A percentile compares a stretch with the other conserved stretches of the same genome.
These are phyloP conservation scores for Epichloe sibirici DNA, from an alignment of 2,329 filamentous ascomycete genomes.

Conservation along the genomic window DNA sequence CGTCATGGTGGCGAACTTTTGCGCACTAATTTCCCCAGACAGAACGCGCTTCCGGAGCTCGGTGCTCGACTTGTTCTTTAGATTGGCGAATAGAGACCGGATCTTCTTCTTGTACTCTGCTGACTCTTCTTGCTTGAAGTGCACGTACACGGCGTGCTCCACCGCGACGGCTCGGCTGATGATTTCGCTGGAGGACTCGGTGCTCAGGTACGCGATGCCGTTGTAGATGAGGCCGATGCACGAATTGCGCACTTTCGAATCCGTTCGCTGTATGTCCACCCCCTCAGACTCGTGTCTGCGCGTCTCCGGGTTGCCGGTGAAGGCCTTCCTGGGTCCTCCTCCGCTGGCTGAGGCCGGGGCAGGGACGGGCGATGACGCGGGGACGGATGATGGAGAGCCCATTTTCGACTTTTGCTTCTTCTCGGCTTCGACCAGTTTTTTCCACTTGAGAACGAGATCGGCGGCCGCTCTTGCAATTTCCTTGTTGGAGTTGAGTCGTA, in stretches of 20 bases:
- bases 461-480: conserved; percentile 65
- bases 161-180: conserved; percentile 69
- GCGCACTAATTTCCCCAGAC: conserved; percentile 56
- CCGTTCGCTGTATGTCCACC: conserved; percentile 65
- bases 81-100: conserved; percentile 83
- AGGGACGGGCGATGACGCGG: conserved; percentile 36
- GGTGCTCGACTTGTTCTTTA: conserved; percentile 84
- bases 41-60: conserved; percentile 67
- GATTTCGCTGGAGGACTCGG: conserved; percentile 58
- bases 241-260: conserved; percentile 61
- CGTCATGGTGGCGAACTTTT: conserved; percentile 73
- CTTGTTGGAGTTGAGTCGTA: conserved; percentile 64
- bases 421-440: conserved; percentile 59
- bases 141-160: conserved; percentile 62
- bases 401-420: conserved; percentile 36
- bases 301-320: conserved; percentile 60
- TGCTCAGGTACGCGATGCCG: conserved; percentile 61
- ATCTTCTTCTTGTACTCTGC: conserved; percentile 77
- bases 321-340: conserved; percentile 29
- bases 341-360: conserved; percentile 33
- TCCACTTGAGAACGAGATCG: conserved; percentile 83
- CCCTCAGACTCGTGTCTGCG: conserved; percentile 73
- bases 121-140: conserved; percentile 53
- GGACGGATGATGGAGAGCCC: conserved; percentile 28
- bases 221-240: conserved; percentile 92